Conservation (phyloP, 139 green algal genomes). For the Chlamydomonas sp. region DNA sequence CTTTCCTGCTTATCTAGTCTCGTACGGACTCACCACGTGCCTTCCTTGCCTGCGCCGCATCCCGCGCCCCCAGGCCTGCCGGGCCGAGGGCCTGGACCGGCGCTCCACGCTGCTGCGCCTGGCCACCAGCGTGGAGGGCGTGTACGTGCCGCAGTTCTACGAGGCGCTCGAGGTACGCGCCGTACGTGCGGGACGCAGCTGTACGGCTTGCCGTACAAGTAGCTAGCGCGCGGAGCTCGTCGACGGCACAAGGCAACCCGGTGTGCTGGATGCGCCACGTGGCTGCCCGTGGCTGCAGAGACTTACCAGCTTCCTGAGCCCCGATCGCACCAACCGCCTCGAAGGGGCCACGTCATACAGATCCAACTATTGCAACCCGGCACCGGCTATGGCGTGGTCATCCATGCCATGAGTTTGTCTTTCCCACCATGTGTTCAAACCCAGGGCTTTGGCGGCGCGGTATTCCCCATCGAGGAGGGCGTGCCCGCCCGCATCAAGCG, state of each 20-base stretch:
- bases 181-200: not conserved
- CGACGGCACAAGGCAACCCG: too few relatives aligned
- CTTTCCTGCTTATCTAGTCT: too few relatives aligned
- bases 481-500: constrained; percentile 66
- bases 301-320: too few relatives aligned
- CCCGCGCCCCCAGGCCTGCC: constrained; percentile 34
- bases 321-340: too few relatives aligned
- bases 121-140: constrained; percentile 61
- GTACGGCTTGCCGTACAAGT: not conserved
- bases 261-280: too few relatives aligned
- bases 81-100: constrained; percentile 58
- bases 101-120: constrained; percentile 67
- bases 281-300: too few relatives aligned
- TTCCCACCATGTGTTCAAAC: not conserved
- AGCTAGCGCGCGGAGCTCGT: too few relatives aligned
- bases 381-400: too few relatives aligned
- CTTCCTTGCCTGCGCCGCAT: not conserved
- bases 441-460: constrained; percentile 67
- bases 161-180: constrained; percentile 39
- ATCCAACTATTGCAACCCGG: too few relatives aligned
- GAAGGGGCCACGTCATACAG: too few relatives aligned
- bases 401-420: too few relatives aligned
- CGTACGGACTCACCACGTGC: not conserved
- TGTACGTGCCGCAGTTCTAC: constrained; percentile 88
- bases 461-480: constrained; percentile 70